Conservation (phyloP, 2,329 filamentous ascomycete species). For the Arthrobotrys conoides region DNA sequence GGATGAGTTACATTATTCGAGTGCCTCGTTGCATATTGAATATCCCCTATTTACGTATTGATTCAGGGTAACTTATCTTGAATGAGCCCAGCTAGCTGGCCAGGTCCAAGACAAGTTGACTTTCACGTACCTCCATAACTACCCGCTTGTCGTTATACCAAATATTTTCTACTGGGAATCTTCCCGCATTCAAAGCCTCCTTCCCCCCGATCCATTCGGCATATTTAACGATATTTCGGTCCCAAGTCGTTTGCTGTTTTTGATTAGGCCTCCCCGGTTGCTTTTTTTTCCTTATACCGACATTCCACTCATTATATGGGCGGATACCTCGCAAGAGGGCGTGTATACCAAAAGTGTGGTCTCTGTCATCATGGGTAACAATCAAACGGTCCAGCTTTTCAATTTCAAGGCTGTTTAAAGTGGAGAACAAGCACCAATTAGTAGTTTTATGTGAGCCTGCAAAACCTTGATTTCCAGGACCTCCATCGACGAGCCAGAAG, state of each 20-base stretch:
- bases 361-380: not conserved
- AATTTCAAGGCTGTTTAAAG: not conserved
- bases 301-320: no score
- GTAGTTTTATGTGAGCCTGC: not conserved
- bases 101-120: no score
- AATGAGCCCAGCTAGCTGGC: no score
- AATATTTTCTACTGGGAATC: not conserved
- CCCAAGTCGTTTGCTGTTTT: no score
- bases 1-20: no score
- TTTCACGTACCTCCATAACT: not conserved
- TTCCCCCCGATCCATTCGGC: no score
- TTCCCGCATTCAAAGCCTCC: not conserved
- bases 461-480: not conserved
- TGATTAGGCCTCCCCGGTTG: no score
- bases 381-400: not conserved
- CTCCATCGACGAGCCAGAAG: not conserved
- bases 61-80: no score
- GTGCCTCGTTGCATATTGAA: no score
- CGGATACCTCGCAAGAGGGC: not conserved
- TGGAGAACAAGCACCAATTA: constrained; percentile 3
- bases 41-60: no score
- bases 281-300: no score
- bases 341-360: not conserved
- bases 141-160: constrained; percentile 1
- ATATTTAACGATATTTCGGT: no score